Percentiles rank a stretch among this genome's conserved stretches.
Conservation (phyloP, 192 early-diverging fungal genomes). For the Coemansia sp. region DNA sequence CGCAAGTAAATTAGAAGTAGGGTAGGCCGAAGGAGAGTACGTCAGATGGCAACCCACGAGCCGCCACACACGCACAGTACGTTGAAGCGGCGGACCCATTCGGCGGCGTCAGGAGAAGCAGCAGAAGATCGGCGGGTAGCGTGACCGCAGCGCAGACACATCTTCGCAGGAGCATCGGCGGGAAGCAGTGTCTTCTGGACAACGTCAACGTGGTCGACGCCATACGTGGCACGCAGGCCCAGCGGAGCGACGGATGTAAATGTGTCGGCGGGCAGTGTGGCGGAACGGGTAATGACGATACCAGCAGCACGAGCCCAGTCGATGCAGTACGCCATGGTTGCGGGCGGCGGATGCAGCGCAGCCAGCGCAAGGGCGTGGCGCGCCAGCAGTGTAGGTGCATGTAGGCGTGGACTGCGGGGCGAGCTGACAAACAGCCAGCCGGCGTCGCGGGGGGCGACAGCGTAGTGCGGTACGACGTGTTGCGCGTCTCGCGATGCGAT, state of each 20-base stretch:
- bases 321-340: slow-evolving; percentile 51
- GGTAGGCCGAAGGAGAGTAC: too few species aligned
- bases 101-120: background rate
- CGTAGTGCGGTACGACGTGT: slow-evolving; percentile 54
- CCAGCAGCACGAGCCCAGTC: slow-evolving; percentile 52
- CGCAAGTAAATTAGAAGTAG: too few species aligned
- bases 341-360: slow-evolving; percentile 5
- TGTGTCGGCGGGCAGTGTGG: background rate
- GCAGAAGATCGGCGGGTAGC: slow-evolving; percentile 15
- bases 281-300: slow-evolving; percentile 33
- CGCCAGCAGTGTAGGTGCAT: slow-evolving; percentile 45
- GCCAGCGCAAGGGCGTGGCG: slow-evolving; percentile 50
- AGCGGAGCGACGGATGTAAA: too few species aligned
- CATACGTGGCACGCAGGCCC: background rate
- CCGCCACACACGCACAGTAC: slow-evolving; percentile 47
- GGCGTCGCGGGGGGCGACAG: slow-evolving; percentile 25
- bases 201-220: slow-evolving; percentile 37
- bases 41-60: slow-evolving; percentile 38
- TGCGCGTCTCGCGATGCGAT: slow-evolving; percentile 15
- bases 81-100: slow-evolving; percentile 40
- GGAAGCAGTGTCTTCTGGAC: slow-evolving; percentile 47
- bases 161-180: slow-evolving; percentile 17
- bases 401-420: slow-evolving; percentile 41
- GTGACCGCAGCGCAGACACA: slow-evolving; percentile 48
- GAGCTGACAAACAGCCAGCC: slow-evolving; percentile 56